These are phyloP conservation scores for Lagerstroemia speciosa DNA, from an alignment of 345 rosid species.

Conservation along the genomic window DNA sequence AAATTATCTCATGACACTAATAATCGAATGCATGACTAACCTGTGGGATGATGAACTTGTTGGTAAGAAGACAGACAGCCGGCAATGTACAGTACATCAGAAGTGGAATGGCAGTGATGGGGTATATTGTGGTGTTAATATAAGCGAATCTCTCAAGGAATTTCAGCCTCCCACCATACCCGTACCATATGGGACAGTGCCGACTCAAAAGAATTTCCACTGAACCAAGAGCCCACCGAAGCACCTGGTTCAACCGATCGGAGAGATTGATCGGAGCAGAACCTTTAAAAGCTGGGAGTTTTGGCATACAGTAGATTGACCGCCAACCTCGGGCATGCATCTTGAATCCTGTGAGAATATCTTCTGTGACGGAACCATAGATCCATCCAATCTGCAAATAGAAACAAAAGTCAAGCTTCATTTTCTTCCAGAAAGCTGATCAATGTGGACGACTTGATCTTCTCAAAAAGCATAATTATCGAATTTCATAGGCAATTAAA, in stretches of 20 bases:
- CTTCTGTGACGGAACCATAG: conserved; percentile 88
- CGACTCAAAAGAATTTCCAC: conserved; percentile 87
- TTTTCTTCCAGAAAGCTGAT: too few relatives aligned
- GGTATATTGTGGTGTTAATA: conserved; percentile 78
- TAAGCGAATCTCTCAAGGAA: conserved; percentile 83
- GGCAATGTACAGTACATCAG: conserved; percentile 76
- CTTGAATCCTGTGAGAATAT: conserved; percentile 63
- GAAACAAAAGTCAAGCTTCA: background rate
- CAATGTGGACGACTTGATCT: too few relatives aligned
- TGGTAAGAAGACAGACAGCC: conserved; percentile 78
- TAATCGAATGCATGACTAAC: conserved; percentile 17
- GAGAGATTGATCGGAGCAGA: conserved; percentile 74
- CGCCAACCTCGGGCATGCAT: conserved; percentile 98
- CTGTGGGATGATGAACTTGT: conserved; percentile 91
- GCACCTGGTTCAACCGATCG: conserved; percentile 89
- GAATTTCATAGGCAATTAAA: too few relatives aligned
- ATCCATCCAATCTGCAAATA: conserved; percentile 83
- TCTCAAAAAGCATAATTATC: too few relatives aligned
- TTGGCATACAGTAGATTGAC: conserved; percentile 82
- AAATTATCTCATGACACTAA: background rate
- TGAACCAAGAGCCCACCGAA: conserved; percentile 89
- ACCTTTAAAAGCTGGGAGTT: conserved; percentile 67
- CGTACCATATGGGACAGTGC: conserved; percentile 93
- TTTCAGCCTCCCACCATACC: conserved; percentile 69
- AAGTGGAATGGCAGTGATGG: conserved; percentile 75